Percentiles rank a stretch among this genome's conserved stretches.
These are phyloP conservation scores for Golubevia pallescens DNA, from an alignment of 1,284 basidiomycete species.

Conservation along the genomic window DNA sequence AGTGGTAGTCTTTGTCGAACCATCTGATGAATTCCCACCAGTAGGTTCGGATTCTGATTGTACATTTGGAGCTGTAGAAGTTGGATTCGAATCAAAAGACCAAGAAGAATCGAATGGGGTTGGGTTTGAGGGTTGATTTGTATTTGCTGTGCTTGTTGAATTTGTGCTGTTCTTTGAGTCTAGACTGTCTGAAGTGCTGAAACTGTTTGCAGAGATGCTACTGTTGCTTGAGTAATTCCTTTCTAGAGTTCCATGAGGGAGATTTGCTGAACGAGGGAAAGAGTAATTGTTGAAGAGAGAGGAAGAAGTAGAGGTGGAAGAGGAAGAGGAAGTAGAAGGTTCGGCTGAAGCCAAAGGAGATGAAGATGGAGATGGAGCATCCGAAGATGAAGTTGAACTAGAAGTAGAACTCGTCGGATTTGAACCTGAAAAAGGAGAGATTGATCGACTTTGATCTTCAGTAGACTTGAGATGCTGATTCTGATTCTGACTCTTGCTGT, in stretches of 20 bases:
- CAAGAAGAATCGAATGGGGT: no score
- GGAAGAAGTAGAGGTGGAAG: neutral
- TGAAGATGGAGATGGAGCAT: neutral
- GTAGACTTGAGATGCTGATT: neutral
- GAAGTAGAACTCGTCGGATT: neutral
- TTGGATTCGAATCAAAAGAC: no score
- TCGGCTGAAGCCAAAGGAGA: neutral
- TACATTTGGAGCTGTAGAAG: neutral
- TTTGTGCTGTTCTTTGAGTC: no score
- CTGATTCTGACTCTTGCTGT: neutral
- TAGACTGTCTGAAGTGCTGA: no score
- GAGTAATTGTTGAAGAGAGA: neutral
- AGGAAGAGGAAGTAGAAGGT: neutral
- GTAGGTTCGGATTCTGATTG: neutral
- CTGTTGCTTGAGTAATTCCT: neutral
- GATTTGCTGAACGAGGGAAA: neutral
- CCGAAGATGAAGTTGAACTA: neutral
- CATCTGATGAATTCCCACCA: neutral
- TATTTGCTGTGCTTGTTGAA: no score
- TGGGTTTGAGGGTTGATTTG: no score
- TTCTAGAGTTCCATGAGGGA: neutral
- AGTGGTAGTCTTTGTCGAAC: conserved; percentile 67
- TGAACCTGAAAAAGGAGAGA: neutral
- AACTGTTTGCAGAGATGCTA: no score
- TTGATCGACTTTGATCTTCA: neutral